Conservation (phyloP, 768 basidiomycete species). For the Lyophyllum shimeji region DNA sequence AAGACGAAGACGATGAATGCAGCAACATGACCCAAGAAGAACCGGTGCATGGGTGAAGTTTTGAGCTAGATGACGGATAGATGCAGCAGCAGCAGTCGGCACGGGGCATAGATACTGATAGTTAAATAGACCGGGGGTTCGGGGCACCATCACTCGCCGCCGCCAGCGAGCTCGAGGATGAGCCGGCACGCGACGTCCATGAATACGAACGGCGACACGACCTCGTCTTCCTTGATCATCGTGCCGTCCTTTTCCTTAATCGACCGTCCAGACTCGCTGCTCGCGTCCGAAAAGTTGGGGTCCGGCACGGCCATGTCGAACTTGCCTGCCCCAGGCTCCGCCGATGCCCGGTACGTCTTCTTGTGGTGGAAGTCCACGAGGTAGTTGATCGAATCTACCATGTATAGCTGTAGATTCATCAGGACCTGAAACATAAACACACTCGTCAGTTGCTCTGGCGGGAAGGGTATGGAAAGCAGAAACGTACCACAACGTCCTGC, state of each 20-base stretch:
- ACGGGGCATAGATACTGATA: neutral
- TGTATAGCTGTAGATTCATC: slow-evolving; percentile 97
- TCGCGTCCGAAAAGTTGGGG: slow-evolving; percentile 45
- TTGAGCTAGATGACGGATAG: slow-evolving; percentile 1
- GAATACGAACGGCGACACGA: slow-evolving; percentile 89
- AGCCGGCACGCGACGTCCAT: slow-evolving; percentile 94
- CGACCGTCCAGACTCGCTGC: slow-evolving; percentile 57
- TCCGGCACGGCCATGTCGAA: slow-evolving; percentile 68
- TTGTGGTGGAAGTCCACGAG: slow-evolving; percentile 98
- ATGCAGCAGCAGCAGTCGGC: neutral
- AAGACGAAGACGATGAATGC: neutral
- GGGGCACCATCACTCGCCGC: slow-evolving; percentile 26
- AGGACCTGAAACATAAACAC: slow-evolving; percentile 58
- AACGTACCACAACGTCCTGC: slow-evolving; percentile 85
- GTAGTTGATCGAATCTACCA: slow-evolving; percentile 94
- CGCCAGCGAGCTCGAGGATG: slow-evolving; percentile 90
- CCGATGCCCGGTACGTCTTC: slow-evolving; percentile 82
- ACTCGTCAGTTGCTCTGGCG: neutral
- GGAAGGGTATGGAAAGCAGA: slow-evolving; percentile 5
- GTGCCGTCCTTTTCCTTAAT: slow-evolving; percentile 51
- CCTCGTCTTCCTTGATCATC: slow-evolving; percentile 52
- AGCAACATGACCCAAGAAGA: slow-evolving; percentile 2
- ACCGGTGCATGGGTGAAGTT: neutral
- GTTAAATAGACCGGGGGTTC: neutral
- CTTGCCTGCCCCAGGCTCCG: slow-evolving; percentile 63